Base-by-base conservation (phyloP, 176 grass and related monocot genomes). In the Rhipidocladum racemiflorum region DNA sequence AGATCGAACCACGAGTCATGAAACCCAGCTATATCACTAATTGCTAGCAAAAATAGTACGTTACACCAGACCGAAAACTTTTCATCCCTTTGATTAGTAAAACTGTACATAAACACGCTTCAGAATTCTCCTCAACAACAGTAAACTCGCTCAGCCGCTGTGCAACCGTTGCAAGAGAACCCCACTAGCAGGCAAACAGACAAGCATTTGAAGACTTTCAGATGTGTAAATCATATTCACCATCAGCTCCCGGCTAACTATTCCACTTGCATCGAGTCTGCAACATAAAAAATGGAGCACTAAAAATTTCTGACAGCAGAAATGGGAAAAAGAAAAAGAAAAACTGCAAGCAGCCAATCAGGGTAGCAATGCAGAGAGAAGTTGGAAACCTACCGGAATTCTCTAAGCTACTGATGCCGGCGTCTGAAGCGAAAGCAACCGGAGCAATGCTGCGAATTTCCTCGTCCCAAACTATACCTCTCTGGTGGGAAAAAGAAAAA, bases 241-340 rank as follows among this genome's bases (percentile, higher is more conserved):
- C 54, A 83, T 83, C 15, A 50, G 14, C 70, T 70, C 32, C 50
- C 38, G 53, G 10, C 79, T 71, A 17, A 23, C 85, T 81, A 89
- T 53, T 91, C 88, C 80, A 68, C 62, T 83, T 87, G 89, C 83
- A 87, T 87, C 20, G 84, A 85, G 76, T 83, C 93, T 93, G 80
- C 36, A 81, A 63, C 27, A 61, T 60, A 6, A 27, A 83, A 84
- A 67, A 62, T 57, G 21, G 32, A 69, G 3, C 11, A 27, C 65
- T 8, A 61, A 29, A 84, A 46, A 40, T 44, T 1, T 76, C 23
- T 57, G 13, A 77, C 40, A 28, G 66, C 28, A 61, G 25, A 61
- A 64, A 81, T 24, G 29, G 39, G 8, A 57, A 75, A 63, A 35
- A 28, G 15, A 61, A 61, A 57, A 75, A 63, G 24, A 28, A 28